Percentiles rank a stretch among this genome's conserved stretches.
Evolutionary conservation across 805 yeast species (phyloP).

Genomic region (Lipomyces lipofer): DNA sequence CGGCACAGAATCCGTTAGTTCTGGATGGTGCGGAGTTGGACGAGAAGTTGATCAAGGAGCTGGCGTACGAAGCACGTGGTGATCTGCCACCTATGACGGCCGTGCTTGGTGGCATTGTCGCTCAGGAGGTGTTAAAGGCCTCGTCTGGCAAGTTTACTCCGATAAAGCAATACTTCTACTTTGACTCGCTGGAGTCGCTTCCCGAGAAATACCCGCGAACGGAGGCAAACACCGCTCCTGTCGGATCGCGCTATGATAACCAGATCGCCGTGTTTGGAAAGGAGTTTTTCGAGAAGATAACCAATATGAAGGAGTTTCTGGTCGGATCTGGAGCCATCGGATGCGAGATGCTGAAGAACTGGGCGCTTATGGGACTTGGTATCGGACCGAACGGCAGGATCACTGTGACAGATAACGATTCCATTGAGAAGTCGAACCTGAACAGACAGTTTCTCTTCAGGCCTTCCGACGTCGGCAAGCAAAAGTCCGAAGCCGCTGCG

Average conservation of each 20-base stretch:
- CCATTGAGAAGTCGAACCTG: conserved; percentile 92
- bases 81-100: conserved; percentile 89
- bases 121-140: conserved; percentile 95
- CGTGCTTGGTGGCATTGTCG: conserved; percentile 88
- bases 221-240: conserved; percentile 71
- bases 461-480: conserved; percentile 88
- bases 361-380: conserved; percentile 97
- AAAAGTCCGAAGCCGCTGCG: conserved; percentile 89
- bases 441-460: conserved; percentile 96
- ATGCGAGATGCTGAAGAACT: conserved; percentile 95
- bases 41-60: conserved; percentile 64
- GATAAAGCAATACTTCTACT: conserved; percentile 85
- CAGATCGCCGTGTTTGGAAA: conserved; percentile 93
- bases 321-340: conserved; percentile 99
- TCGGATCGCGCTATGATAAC: conserved; percentile 83
- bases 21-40: conserved; percentile 59
- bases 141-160: conserved; percentile 96
- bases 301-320: conserved; percentile 78
- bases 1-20: conserved; percentile 57
- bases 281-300: conserved; percentile 67
- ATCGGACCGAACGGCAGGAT: conserved; percentile 87
- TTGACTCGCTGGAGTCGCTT: conserved; percentile 89
- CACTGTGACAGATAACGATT: conserved; percentile 86
- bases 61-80: conserved; percentile 85
- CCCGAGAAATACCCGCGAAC: conserved; percentile 59